Evolutionary conservation across 805 yeast species (phyloP), one percentile per base, ranked within the genome.

Genomic region (Starmerella apicola): DNA sequence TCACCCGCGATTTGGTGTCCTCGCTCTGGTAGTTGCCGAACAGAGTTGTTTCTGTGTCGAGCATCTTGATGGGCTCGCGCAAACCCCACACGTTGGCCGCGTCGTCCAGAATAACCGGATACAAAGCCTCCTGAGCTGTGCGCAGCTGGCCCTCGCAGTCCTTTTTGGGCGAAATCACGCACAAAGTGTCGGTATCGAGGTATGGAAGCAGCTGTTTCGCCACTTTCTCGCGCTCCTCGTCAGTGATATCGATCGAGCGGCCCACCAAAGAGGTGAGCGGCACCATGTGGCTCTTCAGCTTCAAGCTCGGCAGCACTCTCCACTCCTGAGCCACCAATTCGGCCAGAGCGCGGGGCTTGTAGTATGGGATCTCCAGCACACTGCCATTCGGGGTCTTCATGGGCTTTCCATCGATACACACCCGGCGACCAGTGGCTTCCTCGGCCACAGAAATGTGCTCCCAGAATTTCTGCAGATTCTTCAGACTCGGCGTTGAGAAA

Each of bases 121-220:
- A 93, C 40, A 68, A 61, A 50, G 75, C 73, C 48, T 83, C 78
- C 60, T 91, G 98, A n/a, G 73, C 83, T 28, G 64, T 58, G 54
- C 98, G 71, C 46, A 91, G 66, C 31, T 64, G 66, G 8, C 97
- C 97, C 49, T 81, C 86, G 56, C 81, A 84, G 57, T 88, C 97
- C 31, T 65, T 67, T 9, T 51, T 49, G 10, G 95, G 94, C 1
- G 95, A 77, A 54, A 86, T 80, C 7, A 88, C 84, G 38, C 91
- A 67, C 46, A 94, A 65, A 1, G 97, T 85, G 59, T 91, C 99
- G 0, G 98, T 91, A 58, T 91, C 98, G 43, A 93, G 65, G 55
- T 86, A 91, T 40, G 86, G 74, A 53, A 88, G 63, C 45, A 91
- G 62, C 46, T 71, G 71, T 32, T 67, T 59, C 45, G 73, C 70